phyloP scores from a whole-genome alignment of 495 filamentous ascomycete species.

The Xylaria venustula region DNA sequence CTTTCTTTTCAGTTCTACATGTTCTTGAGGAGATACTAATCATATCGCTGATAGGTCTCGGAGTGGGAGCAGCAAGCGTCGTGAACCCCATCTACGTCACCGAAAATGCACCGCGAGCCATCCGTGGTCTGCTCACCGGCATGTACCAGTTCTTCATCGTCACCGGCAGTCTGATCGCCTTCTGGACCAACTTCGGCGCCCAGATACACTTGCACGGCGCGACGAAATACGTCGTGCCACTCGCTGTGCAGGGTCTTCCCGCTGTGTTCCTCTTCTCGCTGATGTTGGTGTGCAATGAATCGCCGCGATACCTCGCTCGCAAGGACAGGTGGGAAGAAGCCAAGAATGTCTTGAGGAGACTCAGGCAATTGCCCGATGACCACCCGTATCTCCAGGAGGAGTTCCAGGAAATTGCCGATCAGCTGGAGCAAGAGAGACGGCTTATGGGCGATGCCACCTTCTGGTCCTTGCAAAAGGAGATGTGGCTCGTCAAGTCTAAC shows the following conservation, averaged over 20 bases:
- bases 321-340: slow-evolving; percentile 70
- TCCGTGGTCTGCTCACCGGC: slow-evolving; percentile 67
- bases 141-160: slow-evolving; percentile 69
- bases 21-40: background rate
- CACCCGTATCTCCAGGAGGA: slow-evolving; percentile 68
- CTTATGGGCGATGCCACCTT: slow-evolving; percentile 60
- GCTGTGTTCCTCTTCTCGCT: slow-evolving; percentile 57
- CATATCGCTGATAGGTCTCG: slow-evolving; percentile 41
- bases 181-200: slow-evolving; percentile 59
- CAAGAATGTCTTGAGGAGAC: slow-evolving; percentile 50
- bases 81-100: slow-evolving; percentile 57
- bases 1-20: background rate
- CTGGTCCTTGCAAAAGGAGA: slow-evolving; percentile 66
- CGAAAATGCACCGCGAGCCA: slow-evolving; percentile 70
- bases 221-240: slow-evolving; percentile 63
- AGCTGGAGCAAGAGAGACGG: slow-evolving; percentile 67
- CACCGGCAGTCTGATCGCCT: slow-evolving; percentile 65
- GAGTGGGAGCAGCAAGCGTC: slow-evolving; percentile 61
- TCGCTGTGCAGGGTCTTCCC: slow-evolving; percentile 65
- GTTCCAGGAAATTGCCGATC: slow-evolving; percentile 62
- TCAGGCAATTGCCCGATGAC: slow-evolving; percentile 53
- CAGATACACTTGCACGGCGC: slow-evolving; percentile 51
- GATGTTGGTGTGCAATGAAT: slow-evolving; percentile 64
- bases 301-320: slow-evolving; percentile 68
- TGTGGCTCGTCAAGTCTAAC: slow-evolving; percentile 67